phyloP scores from a whole-genome alignment of 805 yeast genomes.

The Saccharomycopsis sp. region DNA sequence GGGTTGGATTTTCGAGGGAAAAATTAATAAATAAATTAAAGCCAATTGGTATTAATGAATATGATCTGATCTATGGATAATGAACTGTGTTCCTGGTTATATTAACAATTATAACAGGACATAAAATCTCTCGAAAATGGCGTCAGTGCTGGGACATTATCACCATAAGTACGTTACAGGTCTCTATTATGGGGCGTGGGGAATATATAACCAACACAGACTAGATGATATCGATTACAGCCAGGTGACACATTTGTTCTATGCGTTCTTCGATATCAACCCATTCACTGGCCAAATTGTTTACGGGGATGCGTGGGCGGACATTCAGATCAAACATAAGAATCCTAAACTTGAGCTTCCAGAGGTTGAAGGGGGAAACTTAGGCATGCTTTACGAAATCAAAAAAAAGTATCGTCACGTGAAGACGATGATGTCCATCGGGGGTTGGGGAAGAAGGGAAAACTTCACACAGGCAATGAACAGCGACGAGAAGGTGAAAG shows the following conservation, averaged over 20 bases:
- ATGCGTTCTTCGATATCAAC: slow-evolving; percentile 67
- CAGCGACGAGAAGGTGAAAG: slow-evolving; percentile 30
- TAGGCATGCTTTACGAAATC: slow-evolving; percentile 43
- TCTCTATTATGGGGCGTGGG: slow-evolving; percentile 56
- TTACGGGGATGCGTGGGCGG: slow-evolving; percentile 63
- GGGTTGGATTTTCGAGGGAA: too few relatives aligned
- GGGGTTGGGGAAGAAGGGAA: slow-evolving; percentile 63
- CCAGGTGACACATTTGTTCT: slow-evolving; percentile 60
- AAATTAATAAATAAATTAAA: too few relatives aligned
- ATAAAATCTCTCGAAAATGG: too few relatives aligned
- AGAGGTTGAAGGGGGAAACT: slow-evolving; percentile 35
- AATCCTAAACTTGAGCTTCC: slow-evolving; percentile 8
- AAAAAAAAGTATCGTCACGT: slow-evolving; percentile 38
- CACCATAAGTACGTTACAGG: slow-evolving; percentile 22
- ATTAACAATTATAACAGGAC: neutral
- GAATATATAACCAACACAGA: slow-evolving; percentile 51
- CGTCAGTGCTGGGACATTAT: too few relatives aligned
- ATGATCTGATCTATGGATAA: too few relatives aligned
- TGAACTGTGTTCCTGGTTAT: too few relatives aligned
- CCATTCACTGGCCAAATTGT: slow-evolving; percentile 44
- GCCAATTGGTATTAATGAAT: too few relatives aligned
- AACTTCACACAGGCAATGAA: slow-evolving; percentile 44
- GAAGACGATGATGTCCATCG: slow-evolving; percentile 66
- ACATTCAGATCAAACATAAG: slow-evolving; percentile 33
- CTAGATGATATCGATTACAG: slow-evolving; percentile 58